Evolutionary conservation across 106 monocot species (phyloP).

Genomic region (Xerophyta viscosa): DNA sequence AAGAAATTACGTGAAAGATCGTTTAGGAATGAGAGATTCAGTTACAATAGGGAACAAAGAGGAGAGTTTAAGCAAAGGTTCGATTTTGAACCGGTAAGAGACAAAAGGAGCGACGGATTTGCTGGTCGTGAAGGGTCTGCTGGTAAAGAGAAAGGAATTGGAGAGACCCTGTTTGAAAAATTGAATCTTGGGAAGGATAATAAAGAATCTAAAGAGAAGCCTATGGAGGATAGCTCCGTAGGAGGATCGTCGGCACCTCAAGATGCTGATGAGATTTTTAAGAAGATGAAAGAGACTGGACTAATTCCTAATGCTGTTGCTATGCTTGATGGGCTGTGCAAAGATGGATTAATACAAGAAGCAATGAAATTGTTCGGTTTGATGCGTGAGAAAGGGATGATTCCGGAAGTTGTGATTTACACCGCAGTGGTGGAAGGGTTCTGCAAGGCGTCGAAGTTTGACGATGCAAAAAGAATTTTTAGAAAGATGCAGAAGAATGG

Average conservation of each 20-base stretch:
- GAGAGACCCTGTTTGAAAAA: conserved; percentile 20
- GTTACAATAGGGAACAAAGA: not conserved
- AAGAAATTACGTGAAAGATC: not conserved
- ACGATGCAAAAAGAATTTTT: conserved; percentile 81
- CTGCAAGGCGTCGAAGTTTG: conserved; percentile 65
- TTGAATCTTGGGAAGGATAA: conserved; percentile 23
- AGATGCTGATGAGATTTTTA: conserved; percentile 79
- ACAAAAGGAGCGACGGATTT: not conserved
- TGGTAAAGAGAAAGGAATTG: conserved; percentile 7
- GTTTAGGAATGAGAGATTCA: not conserved
- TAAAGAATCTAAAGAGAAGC: not conserved
- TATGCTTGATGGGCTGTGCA: conserved; percentile 93
- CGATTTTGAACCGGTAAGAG: conserved; percentile 4
- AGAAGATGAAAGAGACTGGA: conserved; percentile 93
- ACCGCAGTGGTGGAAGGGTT: conserved; percentile 89
- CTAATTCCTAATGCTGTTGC: conserved; percentile 92
- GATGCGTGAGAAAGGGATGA: conserved; percentile 92
- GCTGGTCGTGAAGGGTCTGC: not conserved
- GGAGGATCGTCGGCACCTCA: conserved; percentile 22
- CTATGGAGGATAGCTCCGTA: not conserved
- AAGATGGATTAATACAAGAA: conserved; percentile 80
- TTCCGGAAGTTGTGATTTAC: conserved; percentile 90
- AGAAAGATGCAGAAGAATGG: conserved; percentile 89
- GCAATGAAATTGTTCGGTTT: conserved; percentile 93
- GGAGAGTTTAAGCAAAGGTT: not conserved